Evolutionary conservation across 2,329 filamentous ascomycete genomes (phyloP).

Genomic region (Penicillium brevicompactum): DNA sequence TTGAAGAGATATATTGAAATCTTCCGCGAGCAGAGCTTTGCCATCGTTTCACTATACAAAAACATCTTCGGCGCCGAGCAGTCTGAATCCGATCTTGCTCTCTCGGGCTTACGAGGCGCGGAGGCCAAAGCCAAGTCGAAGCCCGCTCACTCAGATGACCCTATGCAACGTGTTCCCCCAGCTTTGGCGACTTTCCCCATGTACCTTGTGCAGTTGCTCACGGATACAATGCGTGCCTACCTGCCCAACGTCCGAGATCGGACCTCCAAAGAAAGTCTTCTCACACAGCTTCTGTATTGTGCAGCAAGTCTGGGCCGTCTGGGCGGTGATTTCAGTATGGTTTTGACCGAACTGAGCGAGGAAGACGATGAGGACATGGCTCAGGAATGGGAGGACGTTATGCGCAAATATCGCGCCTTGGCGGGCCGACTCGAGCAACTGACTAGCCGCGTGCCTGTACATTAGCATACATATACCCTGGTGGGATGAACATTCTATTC

Average conservation of each 20-base stretch:
- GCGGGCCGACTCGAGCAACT: conserved; percentile 64
- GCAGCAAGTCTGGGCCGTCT: conserved; percentile 86
- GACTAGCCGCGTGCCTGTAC: conserved; percentile 30
- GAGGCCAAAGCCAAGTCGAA: conserved; percentile 28
- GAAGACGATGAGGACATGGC: conserved; percentile 44
- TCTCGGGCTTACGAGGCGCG: conserved; percentile 28
- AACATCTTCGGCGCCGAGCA: conserved; percentile 75
- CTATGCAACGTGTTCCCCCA: conserved; percentile 63
- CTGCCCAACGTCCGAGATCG: conserved; percentile 80
- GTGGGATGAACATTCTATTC: not conserved
- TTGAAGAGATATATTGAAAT: conserved; percentile 96
- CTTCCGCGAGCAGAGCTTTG: conserved; percentile 96
- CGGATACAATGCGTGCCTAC: conserved; percentile 73
- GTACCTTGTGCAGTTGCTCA: conserved; percentile 78
- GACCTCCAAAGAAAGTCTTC: conserved; percentile 77
- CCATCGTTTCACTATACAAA: conserved; percentile 90
- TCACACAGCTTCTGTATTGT: conserved; percentile 92
- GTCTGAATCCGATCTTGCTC: conserved; percentile 34
- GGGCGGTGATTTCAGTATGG: conserved; percentile 89
- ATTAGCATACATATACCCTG: conserved; percentile 16
- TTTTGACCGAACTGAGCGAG: conserved; percentile 67
- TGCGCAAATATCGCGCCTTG: conserved; percentile 82
- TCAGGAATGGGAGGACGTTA: conserved; percentile 79
- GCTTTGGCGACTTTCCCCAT: conserved; percentile 82
- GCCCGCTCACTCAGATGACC: conserved; percentile 29